Evolutionary conservation across 2,329 filamentous ascomycete species (phyloP), one percentile per base, ranked within the genome.

Genomic region (Septoria linicola): DNA sequence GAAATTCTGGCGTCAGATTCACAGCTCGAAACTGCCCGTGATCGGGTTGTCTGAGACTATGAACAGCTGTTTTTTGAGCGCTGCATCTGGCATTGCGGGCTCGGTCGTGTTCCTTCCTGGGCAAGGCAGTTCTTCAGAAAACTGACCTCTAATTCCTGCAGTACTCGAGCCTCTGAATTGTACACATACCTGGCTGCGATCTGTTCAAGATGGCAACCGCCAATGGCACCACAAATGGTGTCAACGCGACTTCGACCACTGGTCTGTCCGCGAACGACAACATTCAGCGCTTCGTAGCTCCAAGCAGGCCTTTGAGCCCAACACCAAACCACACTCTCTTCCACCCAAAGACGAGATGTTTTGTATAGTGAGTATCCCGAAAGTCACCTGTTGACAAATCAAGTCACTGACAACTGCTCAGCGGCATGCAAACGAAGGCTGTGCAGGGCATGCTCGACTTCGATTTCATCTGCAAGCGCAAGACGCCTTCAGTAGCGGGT

Each of bases 401-500:
- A n/a, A n/a, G n/a, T n/a, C n/a, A n/a, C n/a, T n/a, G n/a, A 72
- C 55, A 73, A 60, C 64, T 31, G 31, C 41, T 27, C 8, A 84
- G 81, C 78, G 93, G 93, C 74, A 89, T 99, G 71, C 93, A 99
- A 80, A 92, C 93, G 70, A 85, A 91, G 66, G 76, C 76, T 50
- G 76, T 79, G 44, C 76, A 79, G 72, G 77, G 77, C 59, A 79
- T 79, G 76, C 88, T 99, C 72, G 93, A 99, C 76, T 99, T 99
- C 74, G 93, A 99, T 81, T 99, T 97, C 83, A 99, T 99, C 79
- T 99, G 93, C 90, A 97, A 97, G 85, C 89, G 93, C 69, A 82
- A 85, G 72, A 95, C 88, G 55, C 93, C 93, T 60, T 99, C 93
- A 53, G 93, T 99, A 53, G 93, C 93, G 63, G 93, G 91, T 72